phyloP scores from a whole-genome alignment of 306 rosid species.

The Acmispon strigosus region DNA sequence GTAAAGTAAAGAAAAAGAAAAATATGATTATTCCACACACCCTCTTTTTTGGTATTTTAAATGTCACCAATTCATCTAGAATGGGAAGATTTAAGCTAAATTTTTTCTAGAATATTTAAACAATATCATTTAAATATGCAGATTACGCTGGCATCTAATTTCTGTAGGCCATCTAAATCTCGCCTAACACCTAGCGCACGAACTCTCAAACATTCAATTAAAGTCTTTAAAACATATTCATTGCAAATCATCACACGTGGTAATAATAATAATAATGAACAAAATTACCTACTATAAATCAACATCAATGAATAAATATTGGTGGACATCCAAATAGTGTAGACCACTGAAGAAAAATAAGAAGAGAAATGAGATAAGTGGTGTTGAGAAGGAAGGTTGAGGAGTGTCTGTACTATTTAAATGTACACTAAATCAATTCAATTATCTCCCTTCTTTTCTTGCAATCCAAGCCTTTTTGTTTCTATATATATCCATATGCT shows the following conservation, averaged over 20 bases:
- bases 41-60: no score
- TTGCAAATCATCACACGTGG: slow-evolving; percentile 48
- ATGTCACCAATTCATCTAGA: no score
- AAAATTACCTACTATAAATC: slow-evolving; percentile 24
- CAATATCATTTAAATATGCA: not conserved
- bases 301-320: no score
- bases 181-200: slow-evolving; percentile 27
- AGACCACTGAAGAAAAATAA: no score
- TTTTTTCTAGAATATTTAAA: no score
- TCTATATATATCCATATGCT: slow-evolving; percentile 5
- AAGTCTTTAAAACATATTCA: slow-evolving; percentile 28
- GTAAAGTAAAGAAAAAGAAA: not conserved
- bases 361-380: no score
- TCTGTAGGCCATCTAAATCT: slow-evolving; percentile 36
- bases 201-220: slow-evolving; percentile 20
- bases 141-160: not conserved
- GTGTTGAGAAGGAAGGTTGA: no score
- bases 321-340: no score
- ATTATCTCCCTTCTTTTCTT: slow-evolving; percentile 32
- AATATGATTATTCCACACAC: not conserved
- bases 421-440: slow-evolving; percentile 12
- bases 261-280: not conserved
- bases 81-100: no score
- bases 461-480: slow-evolving; percentile 35
- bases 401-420: no score